Evolutionary conservation across 441 rosid genomes (phyloP), one percentile per base, ranked within the genome.

Genomic region (Erodium moschatum): DNA sequence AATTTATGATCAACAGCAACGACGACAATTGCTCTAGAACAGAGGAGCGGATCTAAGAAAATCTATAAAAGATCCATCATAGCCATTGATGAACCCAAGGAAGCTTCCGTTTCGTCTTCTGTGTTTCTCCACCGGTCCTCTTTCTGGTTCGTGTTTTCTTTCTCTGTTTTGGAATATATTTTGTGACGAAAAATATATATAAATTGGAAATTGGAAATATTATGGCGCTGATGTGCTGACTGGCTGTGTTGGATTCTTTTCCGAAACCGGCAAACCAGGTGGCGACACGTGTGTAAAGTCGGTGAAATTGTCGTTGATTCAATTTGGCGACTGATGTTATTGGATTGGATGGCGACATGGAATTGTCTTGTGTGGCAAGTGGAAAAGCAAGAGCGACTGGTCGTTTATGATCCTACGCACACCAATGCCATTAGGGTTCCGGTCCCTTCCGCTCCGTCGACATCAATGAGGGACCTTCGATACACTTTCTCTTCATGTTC

Each of bases 61-160:
- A 70, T 64, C 68, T 56, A 33, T 6, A 6, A 27, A 46, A 44
- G 64, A 67, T 54, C 27, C 65, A 61, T 40, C 12, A 2, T 58
- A 2, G 29, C 16, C 29, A 21, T 2, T 16, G 64, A 60, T 6
- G 31, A 24, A 60, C 13, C 29, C 27, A 10, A 4, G 12, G 64
- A 60, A 60, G 58, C 58, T 52, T 52, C 58, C 58, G n/a, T 24
- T 24, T 0, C 27, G 27, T 24, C 27, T 24, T 24, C 2, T 24
- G 27, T 24, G 18, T 52, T 52, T n/a, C 56, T 50, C 18, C n/a
- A 18, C 56, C n/a, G n/a, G n/a, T 18, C 2, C 58, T 52, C 58
- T 16, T 10, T 52, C 19, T 52, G 58, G 58, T 52, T 16, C n/a
- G 5, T 52, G 58, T 52, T 52, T 52, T 52, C 58, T 52, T 52